Evolutionary conservation across 495 filamentous ascomycete species (phyloP).

Genomic region (Penicillium manginii): DNA sequence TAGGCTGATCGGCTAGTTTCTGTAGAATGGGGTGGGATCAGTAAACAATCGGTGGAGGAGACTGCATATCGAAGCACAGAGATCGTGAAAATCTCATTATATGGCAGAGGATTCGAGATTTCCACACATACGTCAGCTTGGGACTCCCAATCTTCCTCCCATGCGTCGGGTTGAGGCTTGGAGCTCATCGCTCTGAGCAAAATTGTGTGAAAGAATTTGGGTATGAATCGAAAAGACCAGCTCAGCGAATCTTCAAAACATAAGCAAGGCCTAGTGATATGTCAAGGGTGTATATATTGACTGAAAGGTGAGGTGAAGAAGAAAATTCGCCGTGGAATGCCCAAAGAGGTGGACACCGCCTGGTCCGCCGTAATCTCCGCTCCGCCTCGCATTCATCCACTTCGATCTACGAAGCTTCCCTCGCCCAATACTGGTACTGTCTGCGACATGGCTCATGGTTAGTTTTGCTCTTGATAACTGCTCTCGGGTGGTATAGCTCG

Average conservation of each 20-base stretch:
- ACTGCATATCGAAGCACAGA: background rate
- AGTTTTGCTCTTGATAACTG: background rate
- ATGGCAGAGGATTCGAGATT: background rate
- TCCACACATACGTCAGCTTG: conserved; percentile 66
- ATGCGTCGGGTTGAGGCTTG: conserved; percentile 69
- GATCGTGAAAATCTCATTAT: background rate
- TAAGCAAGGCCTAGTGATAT: conserved; percentile 11
- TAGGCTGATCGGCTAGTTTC: conserved; percentile 41
- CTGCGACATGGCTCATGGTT: conserved; percentile 29
- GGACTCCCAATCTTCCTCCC: conserved; percentile 89
- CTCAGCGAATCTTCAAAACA: conserved; percentile 2
- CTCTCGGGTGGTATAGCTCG: background rate
- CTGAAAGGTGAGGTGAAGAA: conserved; percentile 20
- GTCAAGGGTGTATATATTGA: conserved; percentile 19
- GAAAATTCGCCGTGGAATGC: conserved; percentile 28
- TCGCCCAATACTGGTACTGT: background rate
- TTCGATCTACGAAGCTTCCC: conserved; percentile 6
- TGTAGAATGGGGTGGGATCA: conserved; percentile 27
- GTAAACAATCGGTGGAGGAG: conserved; percentile 3
- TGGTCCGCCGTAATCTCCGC: conserved; percentile 24
- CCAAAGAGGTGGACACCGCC: conserved; percentile 32
- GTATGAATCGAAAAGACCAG: background rate
- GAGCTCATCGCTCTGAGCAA: conserved; percentile 53
- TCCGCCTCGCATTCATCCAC: conserved; percentile 6
- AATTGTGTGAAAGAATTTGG: conserved; percentile 3